Evolutionary conservation across 176 grass and related monocot species (phyloP).

Genomic region (Rhynchospora breviuscula): DNA sequence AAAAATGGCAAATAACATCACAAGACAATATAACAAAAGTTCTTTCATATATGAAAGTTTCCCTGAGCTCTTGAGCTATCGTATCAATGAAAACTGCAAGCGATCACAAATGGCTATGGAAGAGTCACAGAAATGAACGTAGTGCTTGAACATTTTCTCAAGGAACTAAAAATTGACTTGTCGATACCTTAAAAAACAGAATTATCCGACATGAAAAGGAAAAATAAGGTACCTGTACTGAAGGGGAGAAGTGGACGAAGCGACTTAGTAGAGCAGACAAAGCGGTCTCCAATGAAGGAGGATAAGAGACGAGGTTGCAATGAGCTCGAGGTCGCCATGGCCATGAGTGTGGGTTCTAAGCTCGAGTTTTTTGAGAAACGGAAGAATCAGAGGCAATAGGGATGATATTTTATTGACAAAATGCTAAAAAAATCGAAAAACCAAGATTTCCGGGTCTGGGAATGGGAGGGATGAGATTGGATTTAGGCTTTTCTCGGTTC

Average conservation of each 20-base stretch:
- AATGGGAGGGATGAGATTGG: neutral
- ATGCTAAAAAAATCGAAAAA: neutral
- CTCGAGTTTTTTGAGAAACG: neutral
- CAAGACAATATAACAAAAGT: neutral
- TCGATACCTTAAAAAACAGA: neutral
- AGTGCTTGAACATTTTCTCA: neutral
- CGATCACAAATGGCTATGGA: neutral
- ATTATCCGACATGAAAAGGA: neutral
- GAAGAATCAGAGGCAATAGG: neutral
- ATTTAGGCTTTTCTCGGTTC: too few relatives aligned
- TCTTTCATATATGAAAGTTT: neutral
- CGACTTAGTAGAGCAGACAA: constrained; percentile 39
- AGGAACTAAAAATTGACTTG: neutral
- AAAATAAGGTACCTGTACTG: neutral
- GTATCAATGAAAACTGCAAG: neutral
- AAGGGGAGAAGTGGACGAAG: neutral
- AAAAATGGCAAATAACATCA: neutral
- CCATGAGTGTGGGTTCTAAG: neutral
- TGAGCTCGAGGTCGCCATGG: constrained; percentile 52
- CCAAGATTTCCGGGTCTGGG: neutral
- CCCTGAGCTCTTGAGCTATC: neutral
- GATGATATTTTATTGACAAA: neutral
- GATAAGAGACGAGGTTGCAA: constrained; percentile 59
- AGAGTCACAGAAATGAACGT: neutral
- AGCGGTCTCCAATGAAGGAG: constrained; percentile 57